Evolutionary conservation across 192 early-diverging fungal species (phyloP).

Genomic region (Backusella tarrabulga): DNA sequence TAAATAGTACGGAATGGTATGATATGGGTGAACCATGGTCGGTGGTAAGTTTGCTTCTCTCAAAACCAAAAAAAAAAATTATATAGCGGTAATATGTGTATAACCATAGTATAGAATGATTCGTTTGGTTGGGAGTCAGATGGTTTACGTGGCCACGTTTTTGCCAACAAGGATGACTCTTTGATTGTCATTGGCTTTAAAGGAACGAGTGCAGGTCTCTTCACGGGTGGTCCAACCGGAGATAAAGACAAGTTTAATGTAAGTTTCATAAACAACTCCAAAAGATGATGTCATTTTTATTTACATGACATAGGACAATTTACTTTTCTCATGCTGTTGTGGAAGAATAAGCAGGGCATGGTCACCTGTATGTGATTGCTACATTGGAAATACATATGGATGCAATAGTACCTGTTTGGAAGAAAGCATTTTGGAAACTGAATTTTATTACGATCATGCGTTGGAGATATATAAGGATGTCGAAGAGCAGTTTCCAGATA

Average conservation of each 20-base stretch:
- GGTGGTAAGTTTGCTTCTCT: slow-evolving; percentile 36
- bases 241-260: slow-evolving; percentile 73
- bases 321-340: slow-evolving; percentile 97
- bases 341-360: slow-evolving; percentile 84
- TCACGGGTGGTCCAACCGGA: slow-evolving; percentile 66
- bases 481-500: slow-evolving; percentile 63
- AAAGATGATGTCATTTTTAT: slow-evolving; percentile 2
- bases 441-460: slow-evolving; percentile 53
- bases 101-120: slow-evolving; percentile 21
- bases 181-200: slow-evolving; percentile 75
- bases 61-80: background rate
- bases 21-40: slow-evolving; percentile 65
- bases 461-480: slow-evolving; percentile 70
- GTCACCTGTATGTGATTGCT: slow-evolving; percentile 87
- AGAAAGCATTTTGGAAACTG: slow-evolving; percentile 51
- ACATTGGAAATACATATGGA: slow-evolving; percentile 45
- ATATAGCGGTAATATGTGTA: background rate
- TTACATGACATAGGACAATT: slow-evolving; percentile 67
- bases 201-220: slow-evolving; percentile 61
- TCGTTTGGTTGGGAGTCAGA: slow-evolving; percentile 60
- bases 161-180: slow-evolving; percentile 57
- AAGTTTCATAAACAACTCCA: slow-evolving; percentile 17
- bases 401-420: slow-evolving; percentile 66
- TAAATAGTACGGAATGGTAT: slow-evolving; percentile 60
- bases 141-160: slow-evolving; percentile 75